Evolutionary conservation across 768 basidiomycete genomes (phyloP).

Genomic region (Pleurotus djamor): DNA sequence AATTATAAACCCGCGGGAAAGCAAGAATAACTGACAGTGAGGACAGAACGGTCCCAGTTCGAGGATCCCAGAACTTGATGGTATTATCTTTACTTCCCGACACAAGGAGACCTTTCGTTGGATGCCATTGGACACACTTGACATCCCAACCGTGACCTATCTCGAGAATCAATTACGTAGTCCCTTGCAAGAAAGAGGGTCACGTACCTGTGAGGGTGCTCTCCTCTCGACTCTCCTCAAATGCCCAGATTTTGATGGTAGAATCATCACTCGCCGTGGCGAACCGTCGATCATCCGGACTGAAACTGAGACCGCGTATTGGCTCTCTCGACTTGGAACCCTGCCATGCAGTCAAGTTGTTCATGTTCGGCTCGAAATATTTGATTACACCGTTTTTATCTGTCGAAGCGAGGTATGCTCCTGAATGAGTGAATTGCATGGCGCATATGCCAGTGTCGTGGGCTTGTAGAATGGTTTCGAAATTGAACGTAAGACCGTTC

Average conservation of each 20-base stretch:
- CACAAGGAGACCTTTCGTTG: constrained; percentile 90
- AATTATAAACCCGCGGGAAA: background rate
- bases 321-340: constrained; percentile 88
- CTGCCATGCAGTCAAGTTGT: constrained; percentile 92
- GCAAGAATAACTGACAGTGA: constrained; percentile 63
- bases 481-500: constrained; percentile 99
- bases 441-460: constrained; percentile 95
- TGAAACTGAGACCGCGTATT: constrained; percentile 88
- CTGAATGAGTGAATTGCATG: constrained; percentile 88
- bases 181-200: background rate
- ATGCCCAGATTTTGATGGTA: constrained; percentile 92
- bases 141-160: constrained; percentile 99
- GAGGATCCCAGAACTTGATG: constrained; percentile 99
- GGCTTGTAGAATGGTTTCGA: constrained; percentile 98
- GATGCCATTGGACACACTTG: constrained; percentile 98
- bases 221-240: constrained; percentile 89
- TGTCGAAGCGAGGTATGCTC: constrained; percentile 88
- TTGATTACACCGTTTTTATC: constrained; percentile 96
- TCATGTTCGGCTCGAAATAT: constrained; percentile 99
- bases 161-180: background rate
- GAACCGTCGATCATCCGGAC: constrained; percentile 88
- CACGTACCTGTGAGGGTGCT: constrained; percentile 74
- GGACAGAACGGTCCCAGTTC: constrained; percentile 86
- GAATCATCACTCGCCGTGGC: constrained; percentile 97
- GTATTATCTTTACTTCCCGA: constrained; percentile 98